phyloP scores from a whole-genome alignment of 1,139 yeast species.

The Petasospora rhodanensis region DNA sequence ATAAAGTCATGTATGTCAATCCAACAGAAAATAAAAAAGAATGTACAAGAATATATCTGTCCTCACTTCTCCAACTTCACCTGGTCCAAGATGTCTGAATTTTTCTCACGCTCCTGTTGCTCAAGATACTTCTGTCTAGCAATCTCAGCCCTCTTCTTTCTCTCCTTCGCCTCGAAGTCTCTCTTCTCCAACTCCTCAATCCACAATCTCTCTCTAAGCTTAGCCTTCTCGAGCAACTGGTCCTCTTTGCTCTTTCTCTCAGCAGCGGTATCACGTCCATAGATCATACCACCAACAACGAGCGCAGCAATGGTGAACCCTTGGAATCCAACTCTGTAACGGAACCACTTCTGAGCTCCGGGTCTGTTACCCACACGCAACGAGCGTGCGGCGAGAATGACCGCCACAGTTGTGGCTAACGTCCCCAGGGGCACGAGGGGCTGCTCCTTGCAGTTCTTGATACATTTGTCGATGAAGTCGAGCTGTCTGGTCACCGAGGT shows the following conservation, averaged over 20 bases:
- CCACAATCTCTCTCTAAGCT: conserved; percentile 81
- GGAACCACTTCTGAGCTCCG: conserved; percentile 80
- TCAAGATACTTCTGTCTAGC: conserved; percentile 35
- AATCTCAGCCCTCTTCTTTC: conserved; percentile 51
- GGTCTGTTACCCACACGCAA: conserved; percentile 66
- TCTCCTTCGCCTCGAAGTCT: conserved; percentile 64
- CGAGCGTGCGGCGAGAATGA: conserved; percentile 71
- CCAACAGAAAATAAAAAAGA: too few relatives aligned
- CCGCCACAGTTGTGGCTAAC: conserved; percentile 75
- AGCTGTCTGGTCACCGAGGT: conserved; percentile 20
- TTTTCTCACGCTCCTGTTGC: conserved; percentile 27
- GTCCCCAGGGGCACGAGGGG: conserved; percentile 82
- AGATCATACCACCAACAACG: conserved; percentile 70
- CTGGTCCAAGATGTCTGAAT: too few relatives aligned
- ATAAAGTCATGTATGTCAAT: too few relatives aligned
- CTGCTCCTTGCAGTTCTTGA: conserved; percentile 55
- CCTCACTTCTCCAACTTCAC: conserved; percentile 1
- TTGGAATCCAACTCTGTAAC: conserved; percentile 87
- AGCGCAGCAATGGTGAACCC: conserved; percentile 77
- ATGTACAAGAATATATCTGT: too few relatives aligned
- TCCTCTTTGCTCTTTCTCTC: conserved; percentile 54
- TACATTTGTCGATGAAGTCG: conserved; percentile 31
- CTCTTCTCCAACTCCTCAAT: conserved; percentile 87
- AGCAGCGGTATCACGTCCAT: conserved; percentile 37
- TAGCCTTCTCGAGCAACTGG: conserved; percentile 66